Conservation (phyloP, 2,329 filamentous ascomycete species). For the Paramyrothecium sp. region DNA sequence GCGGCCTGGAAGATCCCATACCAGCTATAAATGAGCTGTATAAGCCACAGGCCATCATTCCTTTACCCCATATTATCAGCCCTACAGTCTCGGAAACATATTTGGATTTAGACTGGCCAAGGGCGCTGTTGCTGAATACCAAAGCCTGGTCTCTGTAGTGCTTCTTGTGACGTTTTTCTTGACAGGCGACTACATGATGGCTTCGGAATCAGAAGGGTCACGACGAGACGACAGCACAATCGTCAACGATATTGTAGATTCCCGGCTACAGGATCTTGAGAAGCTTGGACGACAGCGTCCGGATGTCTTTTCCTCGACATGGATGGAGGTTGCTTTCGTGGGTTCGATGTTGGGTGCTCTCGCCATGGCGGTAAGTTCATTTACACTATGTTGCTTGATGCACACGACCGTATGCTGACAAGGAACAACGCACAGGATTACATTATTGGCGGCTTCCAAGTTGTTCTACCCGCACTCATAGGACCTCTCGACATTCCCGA, state of each 20-base stretch:
- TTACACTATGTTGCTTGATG: background rate
- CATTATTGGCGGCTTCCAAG: slow-evolving; percentile 71
- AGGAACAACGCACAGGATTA: slow-evolving; percentile 51
- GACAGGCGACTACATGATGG: background rate
- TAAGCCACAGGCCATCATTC: background rate
- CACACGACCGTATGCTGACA: background rate
- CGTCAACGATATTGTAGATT: slow-evolving; percentile 10
- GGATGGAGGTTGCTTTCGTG: slow-evolving; percentile 57
- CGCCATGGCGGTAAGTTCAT: slow-evolving; percentile 49
- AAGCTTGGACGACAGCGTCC: slow-evolving; percentile 59
- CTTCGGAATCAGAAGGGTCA: background rate
- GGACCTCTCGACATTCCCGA: slow-evolving; percentile 61
- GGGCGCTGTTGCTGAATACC: no score
- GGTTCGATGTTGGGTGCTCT: slow-evolving; percentile 59
- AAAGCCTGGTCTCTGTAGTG: no score
- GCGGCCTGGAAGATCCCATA: background rate
- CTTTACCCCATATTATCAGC: background rate
- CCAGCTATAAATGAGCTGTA: background rate
- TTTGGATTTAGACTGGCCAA: no score
- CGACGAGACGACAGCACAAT: background rate
- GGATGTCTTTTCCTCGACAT: slow-evolving; percentile 46
- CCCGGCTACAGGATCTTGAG: slow-evolving; percentile 42
- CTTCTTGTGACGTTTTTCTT: no score
- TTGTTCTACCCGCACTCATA: slow-evolving; percentile 66
- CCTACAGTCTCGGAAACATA: background rate